These are phyloP conservation scores for Podaxis mareebaensis DNA, from an alignment of 768 basidiomycete genomes.

Conservation along the genomic window DNA sequence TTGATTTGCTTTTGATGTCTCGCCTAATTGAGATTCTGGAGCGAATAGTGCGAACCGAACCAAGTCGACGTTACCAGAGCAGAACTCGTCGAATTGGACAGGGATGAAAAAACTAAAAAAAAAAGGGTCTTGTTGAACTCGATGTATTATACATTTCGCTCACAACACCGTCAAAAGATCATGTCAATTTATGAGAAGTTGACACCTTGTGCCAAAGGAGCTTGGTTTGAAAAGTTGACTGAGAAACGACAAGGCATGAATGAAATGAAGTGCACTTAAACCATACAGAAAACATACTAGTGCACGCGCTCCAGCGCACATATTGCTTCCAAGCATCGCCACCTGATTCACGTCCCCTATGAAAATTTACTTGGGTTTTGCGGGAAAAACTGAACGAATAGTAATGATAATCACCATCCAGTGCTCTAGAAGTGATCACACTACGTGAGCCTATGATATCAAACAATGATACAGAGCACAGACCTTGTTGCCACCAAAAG, in stretches of 20 bases:
- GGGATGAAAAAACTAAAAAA: not conserved
- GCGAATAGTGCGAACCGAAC: not conserved
- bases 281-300: constrained; percentile 41
- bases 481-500: constrained; percentile 95
- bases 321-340: constrained; percentile 99
- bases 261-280: not conserved
- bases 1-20: constrained; percentile 2
- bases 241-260: constrained; percentile 10
- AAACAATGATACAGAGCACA: constrained; percentile 6
- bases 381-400: not conserved
- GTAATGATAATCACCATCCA: constrained; percentile 60
- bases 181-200: constrained; percentile 58
- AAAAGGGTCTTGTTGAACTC: not conserved
- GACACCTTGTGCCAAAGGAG: constrained; percentile 93
- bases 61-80: not conserved
- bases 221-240: constrained; percentile 89
- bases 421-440: constrained; percentile 55
- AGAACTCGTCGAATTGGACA: not conserved
- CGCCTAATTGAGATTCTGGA: not conserved
- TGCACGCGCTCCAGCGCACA: constrained; percentile 89
- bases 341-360: constrained; percentile 92
- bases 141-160: not conserved
- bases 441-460: constrained; percentile 12
- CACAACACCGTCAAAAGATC: constrained; percentile 12
- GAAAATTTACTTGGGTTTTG: constrained; percentile 23